Conservation (phyloP, 148 eudicot species). For the Hydrangea macrophylla region DNA sequence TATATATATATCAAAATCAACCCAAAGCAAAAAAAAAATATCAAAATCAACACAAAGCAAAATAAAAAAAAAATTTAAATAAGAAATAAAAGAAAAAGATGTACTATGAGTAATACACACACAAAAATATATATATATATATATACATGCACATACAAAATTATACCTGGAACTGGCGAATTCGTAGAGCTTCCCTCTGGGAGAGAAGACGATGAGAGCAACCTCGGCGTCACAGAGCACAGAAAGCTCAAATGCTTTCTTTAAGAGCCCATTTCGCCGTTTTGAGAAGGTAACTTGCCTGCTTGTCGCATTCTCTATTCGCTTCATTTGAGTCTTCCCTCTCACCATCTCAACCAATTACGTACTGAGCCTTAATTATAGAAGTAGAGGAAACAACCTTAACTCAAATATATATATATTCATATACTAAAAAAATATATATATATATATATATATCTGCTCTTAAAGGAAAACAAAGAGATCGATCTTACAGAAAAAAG, state of each 20-base stretch:
- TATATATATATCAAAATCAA: too few species aligned
- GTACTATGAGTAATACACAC: too few species aligned
- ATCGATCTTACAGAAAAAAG: slow-evolving; percentile 6
- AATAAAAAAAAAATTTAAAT: too few species aligned
- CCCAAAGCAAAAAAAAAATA: too few species aligned
- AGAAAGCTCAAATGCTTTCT: slow-evolving; percentile 52
- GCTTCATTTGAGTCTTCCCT: slow-evolving; percentile 54
- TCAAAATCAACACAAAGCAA: too few species aligned
- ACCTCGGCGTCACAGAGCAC: slow-evolving; percentile 62
- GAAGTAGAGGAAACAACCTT: background rate
- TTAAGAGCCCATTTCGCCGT: slow-evolving; percentile 48
- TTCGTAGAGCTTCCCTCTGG: slow-evolving; percentile 54
- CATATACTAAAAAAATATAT: too few species aligned
- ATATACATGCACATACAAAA: background rate
- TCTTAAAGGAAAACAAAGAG: background rate
- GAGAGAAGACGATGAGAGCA: slow-evolving; percentile 51
- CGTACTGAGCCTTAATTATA: background rate
- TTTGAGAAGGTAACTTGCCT: slow-evolving; percentile 62
- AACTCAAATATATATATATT: background rate
- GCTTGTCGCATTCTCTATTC: slow-evolving; percentile 58
- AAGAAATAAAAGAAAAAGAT: too few species aligned
- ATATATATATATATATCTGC: background rate
- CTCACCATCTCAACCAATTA: slow-evolving; percentile 39
- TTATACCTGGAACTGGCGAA: slow-evolving; percentile 50
- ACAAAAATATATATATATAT: background rate